Evolutionary conservation across 148 eudicot genomes (phyloP).

Genomic region (Rhododendron ferrugineum): DNA sequence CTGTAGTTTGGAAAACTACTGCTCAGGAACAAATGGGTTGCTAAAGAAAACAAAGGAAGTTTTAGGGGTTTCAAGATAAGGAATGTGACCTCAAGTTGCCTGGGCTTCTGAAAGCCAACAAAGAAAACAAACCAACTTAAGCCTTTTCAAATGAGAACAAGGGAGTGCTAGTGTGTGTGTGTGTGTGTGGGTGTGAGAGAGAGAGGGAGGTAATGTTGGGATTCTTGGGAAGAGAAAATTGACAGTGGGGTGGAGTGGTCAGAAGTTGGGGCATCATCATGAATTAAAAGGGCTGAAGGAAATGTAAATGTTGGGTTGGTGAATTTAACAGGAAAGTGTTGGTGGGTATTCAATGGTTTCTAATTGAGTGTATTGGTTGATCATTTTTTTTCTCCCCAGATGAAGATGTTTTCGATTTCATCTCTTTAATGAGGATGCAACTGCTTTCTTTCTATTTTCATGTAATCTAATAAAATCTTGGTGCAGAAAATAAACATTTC

Average conservation of each 20-base stretch:
- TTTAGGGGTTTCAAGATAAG: not conserved
- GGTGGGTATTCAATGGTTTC: constrained; percentile 7
- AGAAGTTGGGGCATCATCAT: constrained; percentile 2
- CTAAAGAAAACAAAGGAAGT: not conserved
- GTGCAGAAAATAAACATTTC: not conserved
- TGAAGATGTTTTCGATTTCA: not conserved
- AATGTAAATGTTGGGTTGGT: constrained; percentile 7
- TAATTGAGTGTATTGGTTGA: not conserved
- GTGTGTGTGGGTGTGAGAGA: not conserved
- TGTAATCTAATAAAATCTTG: not conserved
- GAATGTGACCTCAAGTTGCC: constrained; percentile 1
- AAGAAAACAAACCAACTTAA: constrained; percentile 13
- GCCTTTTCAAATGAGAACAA: constrained; percentile 7
- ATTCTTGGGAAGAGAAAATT: constrained; percentile 11
- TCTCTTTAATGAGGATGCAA: not conserved
- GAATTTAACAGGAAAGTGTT: constrained; percentile 1
- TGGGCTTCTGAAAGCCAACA: constrained; percentile 12
- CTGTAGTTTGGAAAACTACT: not conserved
- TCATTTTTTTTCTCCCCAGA: not conserved
- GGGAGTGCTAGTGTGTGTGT: not conserved
- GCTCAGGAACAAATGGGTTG: not conserved
- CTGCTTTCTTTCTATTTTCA: not conserved
- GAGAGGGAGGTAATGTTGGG: not conserved
- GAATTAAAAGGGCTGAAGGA: not conserved
- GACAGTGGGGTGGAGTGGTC: constrained; percentile 9